Conservation (phyloP, 139 green algal genomes). For the Picochlorum costavermella region DNA sequence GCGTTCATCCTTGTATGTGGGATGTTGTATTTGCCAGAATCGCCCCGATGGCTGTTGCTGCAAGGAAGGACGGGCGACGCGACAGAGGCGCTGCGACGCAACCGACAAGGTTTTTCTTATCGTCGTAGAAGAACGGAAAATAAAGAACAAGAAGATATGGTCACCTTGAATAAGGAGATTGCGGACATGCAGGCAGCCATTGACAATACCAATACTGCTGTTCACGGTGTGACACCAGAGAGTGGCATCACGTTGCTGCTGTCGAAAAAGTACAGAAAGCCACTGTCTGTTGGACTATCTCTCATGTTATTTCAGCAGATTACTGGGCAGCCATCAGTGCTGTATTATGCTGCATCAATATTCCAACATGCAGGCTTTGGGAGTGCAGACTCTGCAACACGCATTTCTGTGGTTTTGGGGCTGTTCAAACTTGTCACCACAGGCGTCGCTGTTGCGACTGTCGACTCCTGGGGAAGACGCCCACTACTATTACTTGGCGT, state of each 20-base stretch:
- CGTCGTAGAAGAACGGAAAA: not conserved
- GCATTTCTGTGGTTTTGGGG: conserved; percentile 62
- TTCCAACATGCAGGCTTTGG: conserved; percentile 66
- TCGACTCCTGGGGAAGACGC: conserved; percentile 68
- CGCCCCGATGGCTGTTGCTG: conserved; percentile 68
- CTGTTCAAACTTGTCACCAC: conserved; percentile 89
- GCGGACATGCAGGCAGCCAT: conserved; percentile 13
- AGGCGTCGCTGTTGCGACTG: conserved; percentile 57
- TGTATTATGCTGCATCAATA: conserved; percentile 81
- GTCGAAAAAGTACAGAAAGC: conserved; percentile 30
- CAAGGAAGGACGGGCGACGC: conserved; percentile 14
- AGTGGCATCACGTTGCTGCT: not conserved
- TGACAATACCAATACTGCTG: not conserved
- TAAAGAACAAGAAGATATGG: conserved; percentile 14
- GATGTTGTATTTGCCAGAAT: conserved; percentile 63
- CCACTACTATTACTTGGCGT: conserved; percentile 81
- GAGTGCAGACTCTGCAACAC: conserved; percentile 33
- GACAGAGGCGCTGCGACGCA: conserved; percentile 20
- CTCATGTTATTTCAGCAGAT: conserved; percentile 86
- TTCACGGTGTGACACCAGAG: not conserved
- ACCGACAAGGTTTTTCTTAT: conserved; percentile 9
- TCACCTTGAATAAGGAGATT: not conserved
- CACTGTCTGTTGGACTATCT: conserved; percentile 49
- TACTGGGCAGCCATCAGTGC: conserved; percentile 84
- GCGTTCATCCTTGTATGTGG: conserved; percentile 28